These are phyloP conservation scores for Nitzschia sp. DNA, from an alignment of 108 stramenopile genomes.

Conservation along the genomic window DNA sequence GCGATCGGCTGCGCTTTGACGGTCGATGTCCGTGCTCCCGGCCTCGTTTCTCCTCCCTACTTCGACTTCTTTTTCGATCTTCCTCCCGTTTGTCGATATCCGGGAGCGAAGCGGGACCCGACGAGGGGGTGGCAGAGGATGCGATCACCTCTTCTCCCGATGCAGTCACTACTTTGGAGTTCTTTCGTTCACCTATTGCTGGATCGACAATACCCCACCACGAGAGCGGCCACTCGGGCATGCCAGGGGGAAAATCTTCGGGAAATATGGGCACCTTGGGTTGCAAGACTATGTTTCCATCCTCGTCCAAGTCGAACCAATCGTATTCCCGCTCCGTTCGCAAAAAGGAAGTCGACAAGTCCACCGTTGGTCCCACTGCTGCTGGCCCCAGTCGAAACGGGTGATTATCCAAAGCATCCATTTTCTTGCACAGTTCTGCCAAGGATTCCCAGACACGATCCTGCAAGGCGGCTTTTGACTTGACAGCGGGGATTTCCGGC, in stretches of 20 bases:
- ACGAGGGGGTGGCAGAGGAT: no score
- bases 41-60: not conserved
- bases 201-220: slow-evolving; percentile 77
- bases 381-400: not conserved
- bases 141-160: not conserved
- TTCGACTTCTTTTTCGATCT: not conserved
- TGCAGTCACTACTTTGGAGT: not conserved
- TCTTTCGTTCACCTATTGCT: slow-evolving; percentile 11
- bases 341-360: slow-evolving; percentile 14
- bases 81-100: not conserved
- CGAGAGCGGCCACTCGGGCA: slow-evolving; percentile 44
- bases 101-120: no score
- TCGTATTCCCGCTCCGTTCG: slow-evolving; percentile 18
- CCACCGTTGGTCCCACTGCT: not conserved
- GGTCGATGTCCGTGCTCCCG: no score
- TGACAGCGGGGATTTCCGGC: not conserved
- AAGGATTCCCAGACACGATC: slow-evolving; percentile 19
- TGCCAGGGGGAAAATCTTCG: slow-evolving; percentile 54
- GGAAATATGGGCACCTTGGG: slow-evolving; percentile 61
- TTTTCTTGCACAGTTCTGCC: slow-evolving; percentile 6
- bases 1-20: not conserved
- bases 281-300: slow-evolving; percentile 47
- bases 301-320: slow-evolving; percentile 51
- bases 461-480: not conserved
- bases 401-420: not conserved